Evolutionary conservation across 2,329 filamentous ascomycete genomes (phyloP).

Genomic region (Aspergillus thermomutatus): DNA sequence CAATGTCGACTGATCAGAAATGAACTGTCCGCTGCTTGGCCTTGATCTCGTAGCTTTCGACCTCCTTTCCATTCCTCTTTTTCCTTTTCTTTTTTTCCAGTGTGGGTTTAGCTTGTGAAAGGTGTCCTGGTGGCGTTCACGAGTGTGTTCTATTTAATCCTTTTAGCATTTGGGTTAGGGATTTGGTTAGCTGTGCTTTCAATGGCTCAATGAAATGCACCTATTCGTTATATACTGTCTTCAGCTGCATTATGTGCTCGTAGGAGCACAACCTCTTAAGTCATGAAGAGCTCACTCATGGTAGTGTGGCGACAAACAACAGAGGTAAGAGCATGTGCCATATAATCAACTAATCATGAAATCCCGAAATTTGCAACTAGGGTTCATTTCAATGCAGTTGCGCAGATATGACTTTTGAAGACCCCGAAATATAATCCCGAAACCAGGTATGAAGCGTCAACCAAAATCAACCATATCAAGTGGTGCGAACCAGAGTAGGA

Average conservation of each 20-base stretch:
- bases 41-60: slow-evolving; percentile 3
- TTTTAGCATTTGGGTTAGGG: neutral
- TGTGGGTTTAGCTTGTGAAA: neutral
- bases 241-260: neutral
- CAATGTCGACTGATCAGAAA: neutral
- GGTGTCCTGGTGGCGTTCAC: neutral
- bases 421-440: neutral
- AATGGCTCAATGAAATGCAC: neutral
- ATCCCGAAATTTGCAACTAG: neutral
- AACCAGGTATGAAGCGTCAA: too few relatives aligned
- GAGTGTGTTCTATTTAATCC: neutral
- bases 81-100: neutral
- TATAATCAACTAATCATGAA: neutral
- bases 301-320: too few relatives aligned
- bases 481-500: neutral
- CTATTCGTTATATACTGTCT: too few relatives aligned
- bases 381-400: neutral
- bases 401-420: neutral
- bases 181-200: neutral
- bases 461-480: neutral
- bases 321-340: neutral
- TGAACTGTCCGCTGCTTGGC: neutral
- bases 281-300: neutral
- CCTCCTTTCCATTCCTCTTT: neutral
- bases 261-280: neutral